Evolutionary conservation across 2,329 filamentous ascomycete genomes (phyloP), one percentile per base, ranked within the genome.

Genomic region (Ceratocystiopsis brevicomis): DNA sequence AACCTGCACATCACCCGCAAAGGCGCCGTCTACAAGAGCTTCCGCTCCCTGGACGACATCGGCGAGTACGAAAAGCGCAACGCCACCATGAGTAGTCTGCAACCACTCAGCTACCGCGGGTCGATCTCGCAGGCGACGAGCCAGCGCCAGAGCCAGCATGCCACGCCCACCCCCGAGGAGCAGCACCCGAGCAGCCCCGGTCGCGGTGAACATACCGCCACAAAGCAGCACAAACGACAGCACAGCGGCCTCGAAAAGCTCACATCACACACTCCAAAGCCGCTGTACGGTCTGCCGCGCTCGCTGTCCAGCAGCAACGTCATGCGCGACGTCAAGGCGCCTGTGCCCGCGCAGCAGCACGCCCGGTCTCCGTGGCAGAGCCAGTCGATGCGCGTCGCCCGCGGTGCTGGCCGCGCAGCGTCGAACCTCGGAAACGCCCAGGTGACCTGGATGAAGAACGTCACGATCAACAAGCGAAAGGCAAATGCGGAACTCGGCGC

Each of bases 21-120:
- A 56, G 86, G 86, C 12, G 85, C 87, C 6, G 64, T 70, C 3
- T 95, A 95, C 63, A 83, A 81, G 57, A 88, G 83, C 0, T 95
- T 88, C 53, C 76, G 83, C 39, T 76, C 85, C 37, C 68, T 81
- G 17, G 78, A 81, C 43, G 72, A 73, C 44, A 64, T 63, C 40
- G 57, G 66, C 36, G 66, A 67, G 39, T 63, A 68, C 19, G 75
- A 80, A 45, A 73, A 73, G 47, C 69, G 69, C 51, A 61, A 61
- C 37, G 66, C 71, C 2, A 78, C 73, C 0, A 78, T 78, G 67
- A 78, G 69, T 47, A 73, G 75, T 48, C 64, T 69, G 38, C 67
- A 69, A 32, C 66, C 69, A 1, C 59, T 59, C 30, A 65, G 59
- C 41, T 60, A 62, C 16, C 61, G 44, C 19, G 42, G 38, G 16